Percentiles rank a stretch among this genome's conserved stretches.
Conservation (phyloP, 202 grass and related monocot genomes). For the Elaeis oleifera region DNA sequence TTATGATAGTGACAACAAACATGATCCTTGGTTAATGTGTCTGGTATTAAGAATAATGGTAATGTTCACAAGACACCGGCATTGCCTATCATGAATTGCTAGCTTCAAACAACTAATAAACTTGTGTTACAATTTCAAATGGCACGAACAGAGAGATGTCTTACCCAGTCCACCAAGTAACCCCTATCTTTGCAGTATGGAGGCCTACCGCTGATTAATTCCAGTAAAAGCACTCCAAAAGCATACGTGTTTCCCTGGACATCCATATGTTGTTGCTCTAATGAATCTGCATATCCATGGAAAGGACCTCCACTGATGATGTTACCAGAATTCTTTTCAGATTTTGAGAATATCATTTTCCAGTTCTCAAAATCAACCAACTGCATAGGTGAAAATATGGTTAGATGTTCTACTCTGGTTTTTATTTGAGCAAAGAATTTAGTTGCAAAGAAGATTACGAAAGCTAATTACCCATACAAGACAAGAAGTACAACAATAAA, state of each 20-base stretch:
- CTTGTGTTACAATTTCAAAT: neutral
- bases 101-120: no score
- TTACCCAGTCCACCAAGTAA: conserved; percentile 72
- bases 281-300: conserved; percentile 24
- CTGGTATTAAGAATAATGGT: no score
- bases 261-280: conserved; percentile 49
- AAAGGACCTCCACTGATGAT: conserved; percentile 38
- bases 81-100: no score
- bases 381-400: conserved; percentile 26
- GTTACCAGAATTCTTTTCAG: conserved; percentile 26
- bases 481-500: no score
- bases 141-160: neutral
- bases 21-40: no score
- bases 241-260: conserved; percentile 65
- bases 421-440: no score
- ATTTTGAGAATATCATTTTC: conserved; percentile 54
- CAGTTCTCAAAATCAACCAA: conserved; percentile 86
- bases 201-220: conserved; percentile 78
- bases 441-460: neutral
- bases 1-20: no score
- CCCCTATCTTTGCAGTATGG: conserved; percentile 81
- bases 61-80: no score
- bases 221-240: conserved; percentile 78
- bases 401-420: neutral
- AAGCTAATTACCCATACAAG: no score